Evolutionary conservation across 208 protist species (phyloP).

Genomic region (Trypanosoma vivax): DNA sequence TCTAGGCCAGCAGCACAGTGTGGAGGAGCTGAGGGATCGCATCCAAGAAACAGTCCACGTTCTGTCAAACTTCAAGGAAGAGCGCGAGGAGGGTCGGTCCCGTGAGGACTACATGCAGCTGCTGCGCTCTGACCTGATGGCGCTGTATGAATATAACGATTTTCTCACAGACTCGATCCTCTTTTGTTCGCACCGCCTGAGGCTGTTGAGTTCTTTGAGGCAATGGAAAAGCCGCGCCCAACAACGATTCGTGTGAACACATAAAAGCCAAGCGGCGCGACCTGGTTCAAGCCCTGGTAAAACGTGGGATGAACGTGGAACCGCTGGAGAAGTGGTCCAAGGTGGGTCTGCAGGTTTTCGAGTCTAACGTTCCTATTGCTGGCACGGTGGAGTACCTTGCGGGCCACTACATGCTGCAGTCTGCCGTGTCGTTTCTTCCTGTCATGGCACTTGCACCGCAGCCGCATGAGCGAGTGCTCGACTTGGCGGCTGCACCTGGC

Average conservation of each 20-base stretch:
- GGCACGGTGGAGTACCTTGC: conserved; percentile 99
- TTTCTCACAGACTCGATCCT: conserved; percentile 93
- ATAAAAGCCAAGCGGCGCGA: conserved; percentile 95
- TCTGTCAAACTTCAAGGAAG: conserved; percentile 89
- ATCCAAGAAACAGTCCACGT: conserved; percentile 89
- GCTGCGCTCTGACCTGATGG: conserved; percentile 86
- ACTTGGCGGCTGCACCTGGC: conserved; percentile 98
- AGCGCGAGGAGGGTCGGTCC: conserved; percentile 75
- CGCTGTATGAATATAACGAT: conserved; percentile 95
- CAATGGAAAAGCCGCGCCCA: conserved; percentile 96
- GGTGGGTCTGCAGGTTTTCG: conserved; percentile 97
- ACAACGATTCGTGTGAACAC: conserved; percentile 98
- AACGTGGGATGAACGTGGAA: conserved; percentile 97
- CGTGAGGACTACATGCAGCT: conserved; percentile 92
- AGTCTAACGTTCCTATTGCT: conserved; percentile 96
- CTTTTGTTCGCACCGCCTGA: conserved; percentile 92
- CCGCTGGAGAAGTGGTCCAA: conserved; percentile 94
- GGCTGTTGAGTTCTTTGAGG: conserved; percentile 95
- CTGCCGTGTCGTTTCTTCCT: conserved; percentile 97
- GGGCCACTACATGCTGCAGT: conserved; percentile 99
- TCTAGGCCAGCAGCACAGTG: conserved; percentile 54
- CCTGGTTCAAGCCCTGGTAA: conserved; percentile 92
- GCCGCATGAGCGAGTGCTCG: conserved; percentile 93
- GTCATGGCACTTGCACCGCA: conserved; percentile 96
- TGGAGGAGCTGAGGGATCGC: conserved; percentile 78